A percentile compares a stretch with the other conserved stretches of the same genome.
Conservation (phyloP, 1,139 yeast genomes). For the Eremothecium cymbalariae region DNA sequence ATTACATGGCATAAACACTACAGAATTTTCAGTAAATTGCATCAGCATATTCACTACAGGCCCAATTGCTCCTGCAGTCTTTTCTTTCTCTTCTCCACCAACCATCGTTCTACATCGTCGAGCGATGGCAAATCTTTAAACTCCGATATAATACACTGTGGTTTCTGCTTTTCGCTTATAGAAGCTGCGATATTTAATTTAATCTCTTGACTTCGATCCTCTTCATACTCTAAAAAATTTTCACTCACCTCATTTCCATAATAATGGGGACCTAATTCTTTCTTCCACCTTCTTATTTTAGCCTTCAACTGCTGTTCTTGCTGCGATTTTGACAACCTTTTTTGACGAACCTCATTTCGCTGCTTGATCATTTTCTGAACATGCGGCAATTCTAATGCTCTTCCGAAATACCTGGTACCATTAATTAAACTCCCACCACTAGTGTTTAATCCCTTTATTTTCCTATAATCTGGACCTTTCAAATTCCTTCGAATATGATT, state of each 20-base stretch:
- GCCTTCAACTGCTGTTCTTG: slow-evolving; percentile 21
- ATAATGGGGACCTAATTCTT: slow-evolving; percentile 35
- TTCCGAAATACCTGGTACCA: slow-evolving; percentile 70
- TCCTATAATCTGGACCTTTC: slow-evolving; percentile 61
- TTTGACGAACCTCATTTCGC: slow-evolving; percentile 30
- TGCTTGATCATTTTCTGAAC: slow-evolving; percentile 47
- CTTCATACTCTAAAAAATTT: slow-evolving; percentile 8
- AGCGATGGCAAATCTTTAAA: slow-evolving; percentile 12
- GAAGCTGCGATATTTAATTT: slow-evolving; percentile 4
- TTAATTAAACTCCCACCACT: slow-evolving; percentile 19
- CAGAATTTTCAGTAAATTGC: too few species aligned
- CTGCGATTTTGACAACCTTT: slow-evolving; percentile 17
- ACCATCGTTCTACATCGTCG: slow-evolving; percentile 19
- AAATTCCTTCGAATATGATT: slow-evolving; percentile 50
- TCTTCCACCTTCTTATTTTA: slow-evolving; percentile 15
- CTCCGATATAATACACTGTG: slow-evolving; percentile 6
- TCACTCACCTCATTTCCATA: slow-evolving; percentile 42
- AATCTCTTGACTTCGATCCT: slow-evolving; percentile 3
- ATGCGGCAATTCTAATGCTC: slow-evolving; percentile 77
- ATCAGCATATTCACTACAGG: too few species aligned
- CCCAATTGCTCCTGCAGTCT: slow-evolving; percentile 18
- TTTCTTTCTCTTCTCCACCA: slow-evolving; percentile 19
- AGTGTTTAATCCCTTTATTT: slow-evolving; percentile 21
- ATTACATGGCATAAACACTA: too few species aligned
- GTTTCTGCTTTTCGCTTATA: too few species aligned